Base-by-base conservation (phyloP, 2,329 filamentous ascomycete species). In the Laburnicola sp. region DNA sequence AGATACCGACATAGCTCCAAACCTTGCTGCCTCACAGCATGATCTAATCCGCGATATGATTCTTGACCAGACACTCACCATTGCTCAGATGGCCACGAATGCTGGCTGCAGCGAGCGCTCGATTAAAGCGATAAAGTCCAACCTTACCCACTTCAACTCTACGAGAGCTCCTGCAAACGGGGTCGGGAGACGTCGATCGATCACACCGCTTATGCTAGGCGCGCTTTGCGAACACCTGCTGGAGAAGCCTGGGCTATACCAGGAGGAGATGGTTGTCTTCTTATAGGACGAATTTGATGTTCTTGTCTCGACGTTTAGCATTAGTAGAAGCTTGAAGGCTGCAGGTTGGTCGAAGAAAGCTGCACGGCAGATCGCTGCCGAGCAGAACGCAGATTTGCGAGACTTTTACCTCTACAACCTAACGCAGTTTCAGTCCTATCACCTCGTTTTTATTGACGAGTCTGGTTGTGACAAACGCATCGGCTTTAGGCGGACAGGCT, bases 401-500 rank as follows among this genome's bases (percentile, higher is more conserved):
- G 68, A 71, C 47, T 58, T 61, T 26, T 73, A 74, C 48, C 57
- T 69, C 22, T 48, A 72, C 50, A 64, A 66, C 5, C 40, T 73
- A 11, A 71, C 65, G 1, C 52, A 57, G 0, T 71, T 70, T 44
- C 50, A 54, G 6, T 70, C 64, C 1, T 69, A 72, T 48, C 59
- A 74, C 22, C 52, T 72, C 9, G 63, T 75, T 5, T 74, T 60
- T 45, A 58, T 75, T 35, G 65, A 75, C 51, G 62, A 75, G 53
- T 74, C 73, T 49, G 65, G 70, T 5, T 73, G 61, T 56, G 65
- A 75, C 48, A 74, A 68, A 56, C 57, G 59, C 16, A 58, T 49
- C 55, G 60, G 45, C 53, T 47, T 47, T 26, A 47, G 44, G 27
- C 28, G 45, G 16, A 49, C 39, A n/a, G 23, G 47, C 28, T 43